phyloP scores from a whole-genome alignment of 116 monocot genomes.

The Dioscorea cayenensis region DNA sequence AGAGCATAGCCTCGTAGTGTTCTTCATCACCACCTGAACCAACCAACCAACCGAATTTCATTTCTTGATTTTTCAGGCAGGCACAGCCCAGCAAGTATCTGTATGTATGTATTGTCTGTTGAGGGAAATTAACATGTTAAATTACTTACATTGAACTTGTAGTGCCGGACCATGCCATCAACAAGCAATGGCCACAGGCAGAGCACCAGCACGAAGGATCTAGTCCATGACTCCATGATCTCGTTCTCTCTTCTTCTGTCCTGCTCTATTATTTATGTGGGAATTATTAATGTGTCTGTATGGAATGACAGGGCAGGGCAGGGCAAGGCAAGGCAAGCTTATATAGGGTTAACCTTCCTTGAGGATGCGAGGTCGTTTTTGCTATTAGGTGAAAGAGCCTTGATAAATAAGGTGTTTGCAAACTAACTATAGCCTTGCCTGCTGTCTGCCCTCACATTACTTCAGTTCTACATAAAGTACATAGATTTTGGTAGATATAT shows the following conservation, averaged over 20 bases:
- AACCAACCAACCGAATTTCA: not conserved
- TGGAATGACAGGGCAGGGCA: slow-evolving; percentile 7
- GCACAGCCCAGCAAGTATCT: not conserved
- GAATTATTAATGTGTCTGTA: not conserved
- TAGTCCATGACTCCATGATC: slow-evolving; percentile 15
- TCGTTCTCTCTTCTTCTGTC: not conserved
- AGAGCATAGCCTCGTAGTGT: slow-evolving; percentile 29
- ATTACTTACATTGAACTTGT: slow-evolving; percentile 50
- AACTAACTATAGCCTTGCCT: not conserved
- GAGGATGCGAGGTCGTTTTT: slow-evolving; percentile 28
- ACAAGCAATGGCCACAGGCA: slow-evolving; percentile 15
- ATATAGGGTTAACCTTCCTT: slow-evolving; percentile 6
- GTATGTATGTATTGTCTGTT: no score
- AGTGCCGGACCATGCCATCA: slow-evolving; percentile 25
- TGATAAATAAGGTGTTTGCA: slow-evolving; percentile 36
- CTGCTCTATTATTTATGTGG: not conserved
- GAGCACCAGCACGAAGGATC: slow-evolving; percentile 2
- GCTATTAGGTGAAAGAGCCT: slow-evolving; percentile 36
- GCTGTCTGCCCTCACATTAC: not conserved
- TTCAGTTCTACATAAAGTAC: not conserved
- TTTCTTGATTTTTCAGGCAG: no score
- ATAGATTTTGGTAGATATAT: no score
- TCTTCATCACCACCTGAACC: slow-evolving; percentile 41
- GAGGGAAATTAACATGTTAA: not conserved
- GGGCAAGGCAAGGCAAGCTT: slow-evolving; percentile 14